Base-by-base conservation (phyloP, 257 asterid genomes). In the Datura wrightii region DNA sequence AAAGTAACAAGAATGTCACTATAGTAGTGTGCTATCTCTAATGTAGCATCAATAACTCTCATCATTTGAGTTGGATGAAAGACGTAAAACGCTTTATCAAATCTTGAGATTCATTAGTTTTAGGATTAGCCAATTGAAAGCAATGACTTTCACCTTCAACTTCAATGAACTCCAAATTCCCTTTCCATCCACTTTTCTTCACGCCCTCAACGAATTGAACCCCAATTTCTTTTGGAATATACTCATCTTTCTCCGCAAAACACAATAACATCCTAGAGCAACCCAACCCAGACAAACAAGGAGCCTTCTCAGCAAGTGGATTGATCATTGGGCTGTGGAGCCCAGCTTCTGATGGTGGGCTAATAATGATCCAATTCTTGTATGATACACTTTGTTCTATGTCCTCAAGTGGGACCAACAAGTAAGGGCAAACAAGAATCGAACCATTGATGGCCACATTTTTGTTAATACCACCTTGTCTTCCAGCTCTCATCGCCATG, bases 111-210 rank as follows among this genome's bases (percentile, higher is more conserved):
- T 88, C 91, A 0, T 88, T 84, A 59, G 34, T 9, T 1, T 90
- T 15, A 42, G 50, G 83, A 56, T 39, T 59, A 34, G 3, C 16
- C 2, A 79, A 10, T n/a, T 56, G 67, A 72, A 91, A 65, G 85
- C 92, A 90, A 52, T 92, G 95, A 46, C 87, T 93, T 54, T 90
- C 92, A 8, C 89, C 92, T 83, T 89, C 89, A 62, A 90, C 86
- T 86, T 83, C 92, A 79, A 90, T 90, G 59, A 92, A 79, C 85
- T 92, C 93, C 15, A 88, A 83, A 44, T 87, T 92, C 0, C 97
- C 94, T 82, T 44, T 88, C 95, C 95, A 92, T 3, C 89, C 94
- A 67, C 94, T 92, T 83, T 82, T 85, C 87, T 87, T 91, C 85
- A 93, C 69, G 0, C 83, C 83, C 58, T 91, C 92, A 7, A 56